Base-by-base conservation (phyloP, 106 monocot species). In the Apostasia ramifera region DNA sequence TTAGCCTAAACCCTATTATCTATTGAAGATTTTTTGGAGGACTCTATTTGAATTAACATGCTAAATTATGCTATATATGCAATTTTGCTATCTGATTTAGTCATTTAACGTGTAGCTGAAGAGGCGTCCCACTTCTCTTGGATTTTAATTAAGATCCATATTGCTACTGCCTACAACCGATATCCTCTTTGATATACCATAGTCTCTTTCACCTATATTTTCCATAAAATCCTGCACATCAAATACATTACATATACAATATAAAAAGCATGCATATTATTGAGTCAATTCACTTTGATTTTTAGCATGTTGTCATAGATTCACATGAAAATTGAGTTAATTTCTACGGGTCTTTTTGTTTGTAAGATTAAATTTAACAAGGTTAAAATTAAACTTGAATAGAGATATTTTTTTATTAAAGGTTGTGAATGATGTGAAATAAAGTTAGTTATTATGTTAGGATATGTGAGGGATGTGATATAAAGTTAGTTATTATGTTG, bases 81-180 rank as follows among this genome's bases (percentile, higher is more conserved):
- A 9, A 62, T 62, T n/a, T n/a, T n/a, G n/a, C 44, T 14, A 62
- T 44, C 13, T 62, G 62, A 12, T 44, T 62, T 62, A 38, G 59
- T 2, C 11, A 38, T 59, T 37, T 59, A 15, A 37, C 59, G 6
- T 37, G 59, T 59, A 26, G 3, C 26, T 38, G 4, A 13, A 38
- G 1, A 59, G 8, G 59, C 6, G 2, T 26, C 40, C 40, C 4
- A 26, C 39, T 1, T 59, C 3, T 13, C 40, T 5, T 38, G 26
- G 38, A 3, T 59, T 9, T 13, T 59, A 8, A 39, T 8, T 15
- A 6, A 59, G 6, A 1, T 39, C 8, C 59, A 59, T 53, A 53
- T 11, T 11, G 53, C 53, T 53, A 53, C 9, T 64, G 9, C 40
- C 12, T 44, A 11, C 40, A 40, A 44, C 42, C 42, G 7, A 10